These are phyloP conservation scores for Schizosaccharomyces lindneri DNA, from an alignment of 805 yeast species.

Conservation along the genomic window DNA sequence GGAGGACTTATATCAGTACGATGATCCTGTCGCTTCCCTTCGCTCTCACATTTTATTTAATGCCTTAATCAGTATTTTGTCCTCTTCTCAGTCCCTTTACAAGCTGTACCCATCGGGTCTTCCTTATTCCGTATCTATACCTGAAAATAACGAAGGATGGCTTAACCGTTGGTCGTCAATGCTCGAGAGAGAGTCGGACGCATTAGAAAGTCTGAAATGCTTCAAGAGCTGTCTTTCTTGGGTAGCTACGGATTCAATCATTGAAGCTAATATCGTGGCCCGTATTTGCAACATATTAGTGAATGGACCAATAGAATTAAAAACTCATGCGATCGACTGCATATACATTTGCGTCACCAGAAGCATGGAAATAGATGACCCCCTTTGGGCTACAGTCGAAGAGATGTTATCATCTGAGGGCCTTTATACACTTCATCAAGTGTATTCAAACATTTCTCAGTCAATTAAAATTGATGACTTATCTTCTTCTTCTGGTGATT, in stretches of 20 bases:
- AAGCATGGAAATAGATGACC: slow-evolving; percentile 36
- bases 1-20: slow-evolving; percentile 78
- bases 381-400: slow-evolving; percentile 57
- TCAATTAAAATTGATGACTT: slow-evolving; percentile 36
- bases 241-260: not conserved
- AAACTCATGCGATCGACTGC: slow-evolving; percentile 72
- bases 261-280: not conserved
- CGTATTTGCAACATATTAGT: not conserved
- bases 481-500: slow-evolving; percentile 36
- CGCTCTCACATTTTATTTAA: not conserved
- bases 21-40: slow-evolving; percentile 61
- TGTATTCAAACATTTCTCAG: slow-evolving; percentile 25
- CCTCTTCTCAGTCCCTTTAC: slow-evolving; percentile 41
- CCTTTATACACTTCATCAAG: slow-evolving; percentile 37
- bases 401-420: slow-evolving; percentile 52
- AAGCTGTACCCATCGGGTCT: slow-evolving; percentile 38
- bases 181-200: not conserved
- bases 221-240: not conserved
- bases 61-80: slow-evolving; percentile 16
- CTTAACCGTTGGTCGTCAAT: not conserved
- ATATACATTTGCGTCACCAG: slow-evolving; percentile 72
- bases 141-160: not conserved
- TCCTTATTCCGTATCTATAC: not conserved
- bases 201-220: not conserved
- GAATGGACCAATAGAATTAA: not conserved